phyloP scores from a whole-genome alignment of 2,329 filamentous ascomycete genomes.

The Penicillium sp. region DNA sequence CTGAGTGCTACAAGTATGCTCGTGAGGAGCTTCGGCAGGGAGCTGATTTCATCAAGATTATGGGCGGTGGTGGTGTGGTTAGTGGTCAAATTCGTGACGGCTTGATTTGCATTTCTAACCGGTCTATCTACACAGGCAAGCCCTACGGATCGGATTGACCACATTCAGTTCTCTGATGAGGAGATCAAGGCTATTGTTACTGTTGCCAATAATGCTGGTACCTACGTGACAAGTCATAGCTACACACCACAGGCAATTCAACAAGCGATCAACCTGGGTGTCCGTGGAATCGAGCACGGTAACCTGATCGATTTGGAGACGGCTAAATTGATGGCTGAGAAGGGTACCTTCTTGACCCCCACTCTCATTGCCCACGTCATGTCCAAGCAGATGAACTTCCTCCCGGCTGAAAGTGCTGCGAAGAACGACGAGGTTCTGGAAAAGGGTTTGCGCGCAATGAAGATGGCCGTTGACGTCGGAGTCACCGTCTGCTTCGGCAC shows the following conservation, averaged over 20 bases:
- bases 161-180: constrained; percentile 57
- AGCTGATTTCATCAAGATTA: constrained; percentile 64
- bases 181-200: constrained; percentile 58
- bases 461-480: constrained; percentile 53
- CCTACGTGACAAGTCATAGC: constrained; percentile 59
- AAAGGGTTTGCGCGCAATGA: constrained; percentile 48
- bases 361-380: constrained; percentile 56
- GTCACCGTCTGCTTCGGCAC: constrained; percentile 59
- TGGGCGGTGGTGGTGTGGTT: constrained; percentile 58
- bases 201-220: constrained; percentile 51
- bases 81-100: not conserved
- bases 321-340: constrained; percentile 52
- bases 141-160: constrained; percentile 55
- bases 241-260: constrained; percentile 58
- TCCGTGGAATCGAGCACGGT: constrained; percentile 57
- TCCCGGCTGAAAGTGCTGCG: constrained; percentile 36
- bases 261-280: constrained; percentile 57
- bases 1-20: constrained; percentile 53
- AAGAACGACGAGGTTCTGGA: constrained; percentile 55
- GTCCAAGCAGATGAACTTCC: constrained; percentile 39
- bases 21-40: constrained; percentile 58
- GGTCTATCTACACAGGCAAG: constrained; percentile 29
- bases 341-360: constrained; percentile 53
- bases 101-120: not conserved
- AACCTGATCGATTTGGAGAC: constrained; percentile 47